phyloP scores from a whole-genome alignment of 2,329 filamentous ascomycete species.

The Aciculosporium take region DNA sequence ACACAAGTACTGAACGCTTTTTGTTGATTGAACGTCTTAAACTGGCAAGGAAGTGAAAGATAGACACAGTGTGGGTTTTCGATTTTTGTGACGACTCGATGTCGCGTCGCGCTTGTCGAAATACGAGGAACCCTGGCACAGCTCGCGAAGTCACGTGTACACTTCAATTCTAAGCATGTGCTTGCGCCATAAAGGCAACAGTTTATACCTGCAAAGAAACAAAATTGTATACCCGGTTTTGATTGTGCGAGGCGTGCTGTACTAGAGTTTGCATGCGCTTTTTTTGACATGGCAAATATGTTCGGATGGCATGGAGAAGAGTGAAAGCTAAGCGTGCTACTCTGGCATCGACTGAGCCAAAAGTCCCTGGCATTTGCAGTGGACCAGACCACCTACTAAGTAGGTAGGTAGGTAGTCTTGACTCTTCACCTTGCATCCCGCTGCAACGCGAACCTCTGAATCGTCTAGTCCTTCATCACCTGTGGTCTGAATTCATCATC shows the following conservation, averaged over 20 bases:
- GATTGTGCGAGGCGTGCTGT: not conserved
- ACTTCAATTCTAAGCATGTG: constrained; percentile 1
- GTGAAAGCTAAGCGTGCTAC: not conserved
- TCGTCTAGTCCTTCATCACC: not conserved
- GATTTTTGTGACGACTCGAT: constrained; percentile 6
- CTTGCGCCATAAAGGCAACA: not conserved
- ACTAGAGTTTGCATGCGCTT: not conserved
- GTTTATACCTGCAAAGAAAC: not conserved
- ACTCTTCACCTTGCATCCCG: not conserved
- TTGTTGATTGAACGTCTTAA: too few relatives aligned
- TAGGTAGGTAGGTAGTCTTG: too few relatives aligned
- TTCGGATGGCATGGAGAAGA: not conserved
- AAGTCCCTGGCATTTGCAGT: not conserved
- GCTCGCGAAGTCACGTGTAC: constrained; percentile 14
- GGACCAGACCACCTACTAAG: not conserved
- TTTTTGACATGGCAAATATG: not conserved
- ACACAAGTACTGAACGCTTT: not conserved
- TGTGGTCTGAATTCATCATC: not conserved
- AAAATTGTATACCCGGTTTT: not conserved
- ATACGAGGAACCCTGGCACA: not conserved
- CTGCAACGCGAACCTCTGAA: not conserved
- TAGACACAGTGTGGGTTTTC: constrained; percentile 2
- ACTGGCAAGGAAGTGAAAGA: not conserved
- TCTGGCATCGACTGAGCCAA: too few relatives aligned
- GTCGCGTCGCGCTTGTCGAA: constrained; percentile 7